Percentiles rank a stretch among this genome's conserved stretches.
Conservation (phyloP, 1,284 basidiomycete species). For the Xerocomus nothofagi region DNA sequence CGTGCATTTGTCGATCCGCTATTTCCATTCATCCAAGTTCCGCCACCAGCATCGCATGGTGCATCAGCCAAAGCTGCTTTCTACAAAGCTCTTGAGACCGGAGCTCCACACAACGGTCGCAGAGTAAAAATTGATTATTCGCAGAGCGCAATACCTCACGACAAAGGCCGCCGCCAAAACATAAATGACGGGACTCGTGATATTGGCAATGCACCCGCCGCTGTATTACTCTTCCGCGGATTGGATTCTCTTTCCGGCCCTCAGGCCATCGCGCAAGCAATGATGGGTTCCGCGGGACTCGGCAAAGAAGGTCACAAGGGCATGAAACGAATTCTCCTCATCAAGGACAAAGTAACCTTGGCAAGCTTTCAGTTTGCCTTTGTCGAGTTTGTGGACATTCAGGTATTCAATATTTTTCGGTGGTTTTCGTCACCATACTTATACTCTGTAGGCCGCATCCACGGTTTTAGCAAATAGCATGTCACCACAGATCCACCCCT, state of each 20-base stretch:
- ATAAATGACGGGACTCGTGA: constrained; percentile 91
- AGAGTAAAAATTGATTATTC: constrained; percentile 92
- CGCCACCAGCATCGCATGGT: constrained; percentile 79
- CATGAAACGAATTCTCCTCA: constrained; percentile 81
- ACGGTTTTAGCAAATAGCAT: constrained; percentile 77
- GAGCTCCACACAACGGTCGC: constrained; percentile 64
- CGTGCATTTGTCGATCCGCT: constrained; percentile 83
- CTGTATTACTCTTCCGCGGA: constrained; percentile 84
- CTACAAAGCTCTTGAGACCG: constrained; percentile 67
- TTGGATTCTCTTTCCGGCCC: constrained; percentile 85
- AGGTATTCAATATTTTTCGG: constrained; percentile 47
- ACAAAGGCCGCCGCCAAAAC: constrained; percentile 61
- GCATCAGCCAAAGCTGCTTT: constrained; percentile 68
- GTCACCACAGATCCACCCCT: constrained; percentile 80
- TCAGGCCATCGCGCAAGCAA: constrained; percentile 78
- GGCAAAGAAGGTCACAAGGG: constrained; percentile 75
- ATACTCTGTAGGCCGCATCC: constrained; percentile 56
- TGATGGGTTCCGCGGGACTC: constrained; percentile 66
- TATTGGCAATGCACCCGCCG: constrained; percentile 80
- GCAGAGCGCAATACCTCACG: constrained; percentile 70
- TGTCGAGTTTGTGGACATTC: constrained; percentile 82
- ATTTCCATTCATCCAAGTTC: constrained; percentile 82
- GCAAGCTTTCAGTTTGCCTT: constrained; percentile 91
- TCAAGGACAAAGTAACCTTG: constrained; percentile 82
- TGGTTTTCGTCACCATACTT: constrained; percentile 11